phyloP scores from a whole-genome alignment of 139 green algal species.

The Closterium sp. region DNA sequence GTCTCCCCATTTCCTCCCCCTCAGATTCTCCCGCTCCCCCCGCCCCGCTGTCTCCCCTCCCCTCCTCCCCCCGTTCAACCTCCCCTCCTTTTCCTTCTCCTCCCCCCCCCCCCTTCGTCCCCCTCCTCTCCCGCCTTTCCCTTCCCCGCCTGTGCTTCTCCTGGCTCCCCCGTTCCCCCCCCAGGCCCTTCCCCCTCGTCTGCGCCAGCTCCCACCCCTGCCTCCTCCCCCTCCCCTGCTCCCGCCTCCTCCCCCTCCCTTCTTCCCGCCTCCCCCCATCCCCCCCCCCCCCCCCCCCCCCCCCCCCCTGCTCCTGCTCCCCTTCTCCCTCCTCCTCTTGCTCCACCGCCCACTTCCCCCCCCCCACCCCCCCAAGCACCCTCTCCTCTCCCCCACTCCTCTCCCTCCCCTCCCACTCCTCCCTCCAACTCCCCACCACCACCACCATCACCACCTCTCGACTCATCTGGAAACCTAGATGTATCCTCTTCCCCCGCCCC shows the following conservation, averaged over 20 bases:
- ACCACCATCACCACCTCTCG: not conserved
- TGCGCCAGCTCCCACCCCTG: too few relatives aligned
- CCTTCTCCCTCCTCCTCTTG: not conserved
- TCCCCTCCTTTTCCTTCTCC: not conserved
- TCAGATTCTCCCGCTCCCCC: not conserved
- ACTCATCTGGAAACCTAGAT: not conserved
- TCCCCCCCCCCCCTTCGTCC: not conserved
- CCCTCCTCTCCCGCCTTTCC: not conserved
- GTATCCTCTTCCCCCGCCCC: not conserved
- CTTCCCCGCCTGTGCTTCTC: not conserved
- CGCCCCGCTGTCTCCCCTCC: not conserved
- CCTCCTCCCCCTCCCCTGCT: not conserved
- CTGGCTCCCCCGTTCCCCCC: not conserved
- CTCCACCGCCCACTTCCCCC: not conserved
- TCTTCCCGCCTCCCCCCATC: too few relatives aligned
- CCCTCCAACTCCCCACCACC: not conserved
- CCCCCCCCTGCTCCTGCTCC: not conserved
- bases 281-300: too few relatives aligned
- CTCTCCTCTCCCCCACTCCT: not conserved
- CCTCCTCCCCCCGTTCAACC: not conserved
- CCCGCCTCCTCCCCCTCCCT: not conserved
- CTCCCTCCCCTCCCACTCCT: not conserved
- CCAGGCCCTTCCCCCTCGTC: too few relatives aligned
- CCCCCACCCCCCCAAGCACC: not conserved
- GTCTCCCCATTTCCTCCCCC: not conserved